Evolutionary conservation across 2,329 filamentous ascomycete genomes (phyloP).

Genomic region (Domatiomyces catenatus): DNA sequence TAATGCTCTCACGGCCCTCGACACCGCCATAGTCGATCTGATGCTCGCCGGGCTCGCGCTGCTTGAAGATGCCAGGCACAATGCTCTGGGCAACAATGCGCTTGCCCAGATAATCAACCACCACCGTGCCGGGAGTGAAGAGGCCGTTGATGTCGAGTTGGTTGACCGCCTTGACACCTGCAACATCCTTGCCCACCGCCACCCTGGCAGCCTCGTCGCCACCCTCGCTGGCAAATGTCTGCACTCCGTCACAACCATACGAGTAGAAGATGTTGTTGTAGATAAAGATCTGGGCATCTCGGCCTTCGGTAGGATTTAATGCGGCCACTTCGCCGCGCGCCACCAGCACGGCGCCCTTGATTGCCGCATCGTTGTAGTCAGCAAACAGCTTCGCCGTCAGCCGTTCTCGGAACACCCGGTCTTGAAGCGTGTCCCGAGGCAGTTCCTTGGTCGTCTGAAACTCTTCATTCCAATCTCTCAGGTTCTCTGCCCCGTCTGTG

Average conservation of each 20-base stretch:
- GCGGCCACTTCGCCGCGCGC: conserved; percentile 84
- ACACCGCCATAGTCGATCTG: conserved; percentile 98
- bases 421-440: conserved; percentile 83
- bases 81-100: conserved; percentile 96
- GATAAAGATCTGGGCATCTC: conserved; percentile 93
- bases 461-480: conserved; percentile 98
- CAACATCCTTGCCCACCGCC: conserved; percentile 90
- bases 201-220: conserved; percentile 92
- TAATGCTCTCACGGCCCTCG: conserved; percentile 89
- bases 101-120: conserved; percentile 93
- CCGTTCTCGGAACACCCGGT: conserved; percentile 87
- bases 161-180: conserved; percentile 87
- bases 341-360: conserved; percentile 79
- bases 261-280: conserved; percentile 99
- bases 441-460: conserved; percentile 94
- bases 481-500: conserved; percentile 81
- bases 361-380: conserved; percentile 92
- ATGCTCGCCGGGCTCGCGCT: conserved; percentile 90
- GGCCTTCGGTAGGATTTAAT: conserved; percentile 81
- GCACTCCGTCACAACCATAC: conserved; percentile 91
- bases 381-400: conserved; percentile 91
- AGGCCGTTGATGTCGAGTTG: conserved; percentile 90
- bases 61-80: conserved; percentile 97
- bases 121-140: conserved; percentile 89
- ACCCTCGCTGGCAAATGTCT: conserved; percentile 90